Evolutionary conservation across 129 eudicot genomes (phyloP).

Genomic region (Lactuca sativa): DNA sequence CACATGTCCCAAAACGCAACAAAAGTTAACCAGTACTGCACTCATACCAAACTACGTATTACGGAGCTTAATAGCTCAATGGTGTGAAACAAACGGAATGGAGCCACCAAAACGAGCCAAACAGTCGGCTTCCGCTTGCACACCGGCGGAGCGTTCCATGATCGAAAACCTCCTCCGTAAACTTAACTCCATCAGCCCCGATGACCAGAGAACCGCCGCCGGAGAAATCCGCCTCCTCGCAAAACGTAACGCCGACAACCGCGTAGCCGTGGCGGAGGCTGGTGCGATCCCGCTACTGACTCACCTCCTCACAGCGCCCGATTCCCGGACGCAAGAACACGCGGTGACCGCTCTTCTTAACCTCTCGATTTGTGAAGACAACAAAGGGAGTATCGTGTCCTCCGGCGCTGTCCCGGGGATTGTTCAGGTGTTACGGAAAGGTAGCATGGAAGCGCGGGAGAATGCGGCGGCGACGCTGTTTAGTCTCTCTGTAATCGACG

Average conservation of each 20-base stretch:
- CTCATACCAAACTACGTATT: conserved; percentile 92
- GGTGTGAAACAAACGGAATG: conserved; percentile 87
- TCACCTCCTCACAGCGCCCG: conserved; percentile 63
- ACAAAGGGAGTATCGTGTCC: conserved; percentile 73
- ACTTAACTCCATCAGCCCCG: conserved; percentile 62
- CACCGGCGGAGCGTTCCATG: conserved; percentile 77
- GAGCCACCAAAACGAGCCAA: conserved; percentile 77
- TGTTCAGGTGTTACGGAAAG: conserved; percentile 72
- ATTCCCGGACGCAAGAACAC: conserved; percentile 92
- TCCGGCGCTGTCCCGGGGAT: conserved; percentile 97
- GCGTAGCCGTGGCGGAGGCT: conserved; percentile 91
- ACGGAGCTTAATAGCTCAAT: conserved; percentile 90
- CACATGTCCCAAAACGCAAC: conserved; percentile 95
- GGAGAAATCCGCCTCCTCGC: conserved; percentile 97
- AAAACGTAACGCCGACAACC: conserved; percentile 87
- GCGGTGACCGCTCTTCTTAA: conserved; percentile 95
- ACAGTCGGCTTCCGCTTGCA: conserved; percentile 65
- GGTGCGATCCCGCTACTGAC: conserved; percentile 93
- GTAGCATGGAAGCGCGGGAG: conserved; percentile 96
- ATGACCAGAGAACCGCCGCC: conserved; percentile 82
- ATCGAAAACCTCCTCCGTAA: conserved; percentile 64
- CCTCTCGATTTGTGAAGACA: conserved; percentile 88
- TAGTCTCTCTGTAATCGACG: conserved; percentile 90
- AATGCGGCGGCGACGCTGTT: conserved; percentile 96
- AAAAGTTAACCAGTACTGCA: conserved; percentile 51